phyloP scores from a whole-genome alignment of 108 stramenopile genomes.

The Chaetoceros tenuissimus region DNA sequence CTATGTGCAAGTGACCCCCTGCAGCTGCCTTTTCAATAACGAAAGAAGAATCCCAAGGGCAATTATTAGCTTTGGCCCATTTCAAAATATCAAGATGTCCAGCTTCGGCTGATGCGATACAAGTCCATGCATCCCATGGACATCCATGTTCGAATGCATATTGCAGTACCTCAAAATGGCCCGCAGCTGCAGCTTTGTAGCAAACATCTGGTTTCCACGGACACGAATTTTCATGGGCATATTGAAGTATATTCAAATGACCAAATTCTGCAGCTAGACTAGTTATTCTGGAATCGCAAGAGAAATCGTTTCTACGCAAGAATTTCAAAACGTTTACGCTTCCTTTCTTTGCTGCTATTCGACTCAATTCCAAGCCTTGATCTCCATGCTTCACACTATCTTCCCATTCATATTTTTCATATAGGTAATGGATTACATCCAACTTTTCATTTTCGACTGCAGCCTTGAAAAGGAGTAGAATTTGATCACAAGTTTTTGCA shows the following conservation, averaged over 20 bases:
- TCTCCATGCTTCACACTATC: no score
- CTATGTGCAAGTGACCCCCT: neutral
- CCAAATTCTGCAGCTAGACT: neutral
- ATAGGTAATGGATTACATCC: no score
- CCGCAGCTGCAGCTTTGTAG: neutral
- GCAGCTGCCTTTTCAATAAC: neutral
- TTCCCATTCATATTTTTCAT: no score
- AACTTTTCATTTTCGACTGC: no score
- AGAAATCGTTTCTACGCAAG: neutral
- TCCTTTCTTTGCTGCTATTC: neutral
- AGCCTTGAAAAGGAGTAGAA: no score
- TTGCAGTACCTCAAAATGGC: neutral
- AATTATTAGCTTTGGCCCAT: neutral
- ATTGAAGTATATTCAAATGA: slow-evolving; percentile 1
- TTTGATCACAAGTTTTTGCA: no score
- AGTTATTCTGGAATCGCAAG: neutral
- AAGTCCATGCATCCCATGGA: neutral
- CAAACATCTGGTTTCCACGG: neutral
- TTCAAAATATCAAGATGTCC: slow-evolving; percentile 1
- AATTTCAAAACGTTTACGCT: neutral
- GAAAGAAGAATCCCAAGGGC: neutral
- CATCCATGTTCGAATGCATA: neutral
- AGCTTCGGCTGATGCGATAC: neutral
- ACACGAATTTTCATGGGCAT: neutral
- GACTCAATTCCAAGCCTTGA: no score